phyloP scores from a whole-genome alignment of 106 monocot species.

The Dioscorea alata region DNA sequence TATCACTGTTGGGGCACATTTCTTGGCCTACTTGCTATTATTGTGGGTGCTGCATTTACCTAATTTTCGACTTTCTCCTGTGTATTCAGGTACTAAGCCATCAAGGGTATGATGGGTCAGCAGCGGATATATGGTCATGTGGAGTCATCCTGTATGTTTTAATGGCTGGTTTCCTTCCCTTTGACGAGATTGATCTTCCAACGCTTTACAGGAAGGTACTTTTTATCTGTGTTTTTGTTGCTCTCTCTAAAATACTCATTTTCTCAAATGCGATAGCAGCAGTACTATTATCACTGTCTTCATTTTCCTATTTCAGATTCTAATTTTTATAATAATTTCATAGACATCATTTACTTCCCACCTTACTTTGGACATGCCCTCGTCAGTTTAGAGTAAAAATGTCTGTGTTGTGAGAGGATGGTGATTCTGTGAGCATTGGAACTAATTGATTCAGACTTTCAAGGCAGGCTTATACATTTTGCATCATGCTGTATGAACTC shows the following conservation, averaged over 20 bases:
- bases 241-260: not conserved
- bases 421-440: too few relatives aligned
- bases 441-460: too few relatives aligned
- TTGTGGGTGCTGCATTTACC: too few relatives aligned
- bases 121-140: conserved; percentile 94
- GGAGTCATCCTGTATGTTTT: conserved; percentile 90
- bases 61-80: too few relatives aligned
- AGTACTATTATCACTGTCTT: not conserved
- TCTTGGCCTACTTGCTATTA: not conserved
- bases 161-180: conserved; percentile 97
- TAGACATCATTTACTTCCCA: not conserved
- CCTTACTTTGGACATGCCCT: too few relatives aligned
- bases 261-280: not conserved
- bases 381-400: too few relatives aligned
- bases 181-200: conserved; percentile 72
- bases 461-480: too few relatives aligned
- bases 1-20: not conserved
- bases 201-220: conserved; percentile 70
- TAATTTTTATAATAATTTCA: not conserved
- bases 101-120: conserved; percentile 87
- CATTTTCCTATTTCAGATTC: not conserved
- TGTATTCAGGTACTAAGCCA: conserved; percentile 60
- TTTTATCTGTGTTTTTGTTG: not conserved
- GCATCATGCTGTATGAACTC: not conserved
- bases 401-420: too few relatives aligned